Evolutionary conservation across 495 filamentous ascomycete species (phyloP).

Genomic region (Cryomyces antarcticus): DNA sequence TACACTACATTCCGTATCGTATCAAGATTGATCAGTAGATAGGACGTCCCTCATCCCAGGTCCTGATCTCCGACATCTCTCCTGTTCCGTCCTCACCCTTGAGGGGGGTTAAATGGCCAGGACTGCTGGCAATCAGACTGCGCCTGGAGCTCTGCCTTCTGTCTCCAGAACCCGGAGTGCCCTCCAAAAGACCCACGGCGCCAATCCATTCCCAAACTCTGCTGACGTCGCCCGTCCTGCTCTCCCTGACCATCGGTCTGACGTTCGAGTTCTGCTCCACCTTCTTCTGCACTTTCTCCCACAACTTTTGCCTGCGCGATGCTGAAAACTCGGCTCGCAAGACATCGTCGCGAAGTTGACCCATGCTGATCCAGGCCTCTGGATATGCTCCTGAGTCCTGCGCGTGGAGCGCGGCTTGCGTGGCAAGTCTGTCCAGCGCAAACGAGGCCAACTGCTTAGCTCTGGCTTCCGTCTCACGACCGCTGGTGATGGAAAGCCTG

Average conservation of each 20-base stretch:
- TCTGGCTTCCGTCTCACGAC: conserved; percentile 40
- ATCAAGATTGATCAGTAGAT: conserved; percentile 7
- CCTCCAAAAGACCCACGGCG: conserved; percentile 21
- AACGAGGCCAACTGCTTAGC: conserved; percentile 64
- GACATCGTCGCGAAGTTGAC: conserved; percentile 81
- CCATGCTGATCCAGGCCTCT: conserved; percentile 65
- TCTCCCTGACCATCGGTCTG: conserved; percentile 62
- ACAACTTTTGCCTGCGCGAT: conserved; percentile 50
- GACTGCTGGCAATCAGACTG: conserved; percentile 15
- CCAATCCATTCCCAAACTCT: conserved; percentile 97
- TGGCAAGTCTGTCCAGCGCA: conserved; percentile 62
- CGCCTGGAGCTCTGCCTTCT: conserved; percentile 30
- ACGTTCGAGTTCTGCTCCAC: conserved; percentile 92
- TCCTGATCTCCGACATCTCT: conserved; percentile 2
- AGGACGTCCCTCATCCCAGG: conserved; percentile 13
- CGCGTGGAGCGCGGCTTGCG: conserved; percentile 56
- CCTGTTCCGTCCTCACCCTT: neutral
- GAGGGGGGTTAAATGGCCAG: neutral
- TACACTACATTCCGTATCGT: neutral
- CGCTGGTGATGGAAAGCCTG: conserved; percentile 31
- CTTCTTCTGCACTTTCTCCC: conserved; percentile 58
- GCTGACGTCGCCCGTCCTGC: conserved; percentile 64
- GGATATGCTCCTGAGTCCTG: conserved; percentile 32
- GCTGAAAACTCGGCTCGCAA: conserved; percentile 63
- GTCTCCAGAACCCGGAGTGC: conserved; percentile 15